phyloP scores from a whole-genome alignment of 2,329 filamentous ascomycete species.

The Nannizziopsis arthrosporioides region DNA sequence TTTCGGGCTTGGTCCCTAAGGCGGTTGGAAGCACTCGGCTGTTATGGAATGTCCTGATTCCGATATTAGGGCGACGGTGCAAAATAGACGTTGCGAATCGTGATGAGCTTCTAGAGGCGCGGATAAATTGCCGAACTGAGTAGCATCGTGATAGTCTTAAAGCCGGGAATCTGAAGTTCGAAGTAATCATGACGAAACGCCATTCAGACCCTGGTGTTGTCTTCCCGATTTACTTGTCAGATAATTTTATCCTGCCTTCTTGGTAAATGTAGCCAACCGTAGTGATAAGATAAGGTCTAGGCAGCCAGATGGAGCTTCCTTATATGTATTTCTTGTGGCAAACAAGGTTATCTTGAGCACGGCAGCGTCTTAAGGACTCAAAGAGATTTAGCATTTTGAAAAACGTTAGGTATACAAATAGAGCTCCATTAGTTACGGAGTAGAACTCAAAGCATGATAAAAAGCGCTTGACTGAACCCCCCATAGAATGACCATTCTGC shows the following conservation, averaged over 20 bases:
- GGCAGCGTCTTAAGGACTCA: too few species aligned
- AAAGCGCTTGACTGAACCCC: background rate
- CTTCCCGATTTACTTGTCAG: background rate
- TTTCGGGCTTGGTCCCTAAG: background rate
- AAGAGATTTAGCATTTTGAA: background rate
- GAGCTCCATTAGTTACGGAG: too few species aligned
- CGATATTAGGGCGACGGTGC: background rate
- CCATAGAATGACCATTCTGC: background rate
- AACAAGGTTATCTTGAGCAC: too few species aligned
- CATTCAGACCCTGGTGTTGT: background rate
- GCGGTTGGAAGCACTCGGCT: background rate
- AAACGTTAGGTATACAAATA: too few species aligned
- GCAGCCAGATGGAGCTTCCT: background rate
- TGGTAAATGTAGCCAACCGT: background rate
- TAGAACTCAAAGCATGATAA: background rate
- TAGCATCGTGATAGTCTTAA: background rate
- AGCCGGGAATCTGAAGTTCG: background rate
- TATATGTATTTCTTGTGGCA: too few species aligned
- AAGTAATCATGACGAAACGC: slow-evolving; percentile 1
- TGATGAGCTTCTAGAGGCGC: background rate
- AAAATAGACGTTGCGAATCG: too few species aligned
- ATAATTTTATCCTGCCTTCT: background rate
- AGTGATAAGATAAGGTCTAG: background rate
- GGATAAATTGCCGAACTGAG: background rate
- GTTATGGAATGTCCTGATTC: background rate